Base-by-base conservation (phyloP, 1,284 basidiomycete species). In the Trametes hirsuta region DNA sequence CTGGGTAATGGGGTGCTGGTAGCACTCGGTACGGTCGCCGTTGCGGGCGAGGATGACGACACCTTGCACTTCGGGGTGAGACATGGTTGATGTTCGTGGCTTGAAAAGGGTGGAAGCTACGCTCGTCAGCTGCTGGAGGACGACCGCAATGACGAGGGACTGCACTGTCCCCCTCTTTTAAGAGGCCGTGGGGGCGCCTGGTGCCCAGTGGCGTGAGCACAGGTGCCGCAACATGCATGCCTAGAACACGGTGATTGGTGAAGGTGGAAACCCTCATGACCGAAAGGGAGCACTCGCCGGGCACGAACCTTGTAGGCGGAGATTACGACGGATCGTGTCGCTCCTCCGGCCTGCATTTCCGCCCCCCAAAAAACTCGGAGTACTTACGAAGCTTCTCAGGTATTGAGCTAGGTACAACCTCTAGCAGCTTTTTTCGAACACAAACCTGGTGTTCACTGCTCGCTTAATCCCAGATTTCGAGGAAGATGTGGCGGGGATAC, bases 31-130 rank as follows among this genome's bases (percentile, higher is more conserved):
- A 60, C 91, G 84, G 76, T 94, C 93, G 62, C 93, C 94, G 70
- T 94, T 94, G 67, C 93, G 88, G 60, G 89, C 87, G 68, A 95
- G 80, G 71, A 94, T 79, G 69, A 95, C 84, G 68, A 90, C 88
- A 75, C 93, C 93, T 67, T 90, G 84, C 59, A 93, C 85, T 75
- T 86, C 84, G 61, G 70, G 72, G 63, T 74, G 74, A 68, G 86
- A 84, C 78, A 88, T 81, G 69, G 68, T 62, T 67, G 34, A 48
- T 52, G 44, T 8, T 21, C 9, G 47, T 42, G n/a, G 34, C 30
- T 12, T 34, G 40, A 18, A 9, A 9, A 34, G n/a, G 44, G 41
- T 25, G 14, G 25, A 24, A 22, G 11, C 24, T 55, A 4, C 8
- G 47, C 25, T 21, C 6, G 18, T 34, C 35, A 44, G 47, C 36